Conservation (phyloP, 2,329 filamentous ascomycete species). For the Colletotrichum sp. region DNA sequence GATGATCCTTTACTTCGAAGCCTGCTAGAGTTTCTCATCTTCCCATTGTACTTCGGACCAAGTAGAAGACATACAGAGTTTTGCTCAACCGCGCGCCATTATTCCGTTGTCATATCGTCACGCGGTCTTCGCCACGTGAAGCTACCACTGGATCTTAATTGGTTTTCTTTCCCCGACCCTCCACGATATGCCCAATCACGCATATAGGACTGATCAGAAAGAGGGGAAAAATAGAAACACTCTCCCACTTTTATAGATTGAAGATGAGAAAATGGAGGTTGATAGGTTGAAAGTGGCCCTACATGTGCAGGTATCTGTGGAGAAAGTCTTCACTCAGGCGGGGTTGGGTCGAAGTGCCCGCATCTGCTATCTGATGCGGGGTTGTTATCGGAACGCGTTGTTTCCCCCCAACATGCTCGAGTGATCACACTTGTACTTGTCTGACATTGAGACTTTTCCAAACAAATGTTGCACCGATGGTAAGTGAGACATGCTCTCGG, state of each 20-base stretch:
- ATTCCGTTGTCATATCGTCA: neutral
- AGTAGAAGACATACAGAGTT: neutral
- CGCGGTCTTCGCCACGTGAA: neutral
- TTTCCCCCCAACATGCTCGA: neutral
- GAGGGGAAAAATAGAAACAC: neutral
- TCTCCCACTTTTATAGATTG: neutral
- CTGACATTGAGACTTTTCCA: neutral
- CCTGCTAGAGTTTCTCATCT: too few species aligned
- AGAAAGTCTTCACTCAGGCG: neutral
- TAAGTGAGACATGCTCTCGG: neutral
- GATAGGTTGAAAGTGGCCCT: neutral
- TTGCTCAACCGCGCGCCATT: neutral
- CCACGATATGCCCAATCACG: neutral
- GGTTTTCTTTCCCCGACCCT: neutral
- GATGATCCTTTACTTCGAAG: too few species aligned
- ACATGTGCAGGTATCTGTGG: neutral
- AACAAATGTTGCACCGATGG: neutral
- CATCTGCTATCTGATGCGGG: neutral
- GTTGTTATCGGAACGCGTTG: neutral
- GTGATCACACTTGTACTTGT: neutral
- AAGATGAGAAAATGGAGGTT: neutral
- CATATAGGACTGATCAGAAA: neutral
- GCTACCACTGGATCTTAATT: too few species aligned
- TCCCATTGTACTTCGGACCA: neutral
- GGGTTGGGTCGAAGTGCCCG: neutral